Evolutionary conservation across 73 alveolate genomes (phyloP), one percentile per base, ranked within the genome.

Genomic region (Diophrys sp.): DNA sequence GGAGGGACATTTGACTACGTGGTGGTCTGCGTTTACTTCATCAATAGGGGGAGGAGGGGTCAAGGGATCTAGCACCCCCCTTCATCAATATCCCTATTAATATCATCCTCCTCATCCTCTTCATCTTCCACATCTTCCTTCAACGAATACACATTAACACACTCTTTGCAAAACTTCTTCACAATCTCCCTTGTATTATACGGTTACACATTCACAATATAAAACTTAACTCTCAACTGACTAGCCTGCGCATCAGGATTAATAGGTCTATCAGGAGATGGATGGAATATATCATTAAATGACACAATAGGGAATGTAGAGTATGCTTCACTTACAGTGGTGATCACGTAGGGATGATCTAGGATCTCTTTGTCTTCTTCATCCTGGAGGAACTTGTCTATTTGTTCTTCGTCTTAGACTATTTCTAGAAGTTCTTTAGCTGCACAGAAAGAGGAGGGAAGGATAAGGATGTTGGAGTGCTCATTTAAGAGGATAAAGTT

Each of bases 401-500:
- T 32, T 31, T 71, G 54, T 70, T 84, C 78, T 44, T 72, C 92
- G 18, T 84, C 87, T 57, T 78, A 78, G 54, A 73, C 75, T n/a
- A 32, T 34, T 24, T 72, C 75, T 18, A 32, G 14, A 31, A 84
- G 23, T 14, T 77, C 78, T 14, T 62, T 31, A n/a, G 75, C 79
- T 0, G 70, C 67, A 14, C 44, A 23, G 70, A 82, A 77, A 53
- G 24, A 18, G 8, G 54, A 29, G 33, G 56, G 73, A 33, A 84
- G 53, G 25, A 77, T 31, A 67, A 84, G 30, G 54, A 84, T 72
- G 54, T 84, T 84, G 1, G 92, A 77, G 62, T 77, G 74, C 56
- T 30, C 77, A 29, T 70, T 62, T 1, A 74, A 29, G 11, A 33
- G 23, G 1, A 81, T 54, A 29, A 68, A 81, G 31, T 62, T 56